Base-by-base conservation (phyloP, 495 filamentous ascomycete genomes). In the Terfezia boudieri region DNA sequence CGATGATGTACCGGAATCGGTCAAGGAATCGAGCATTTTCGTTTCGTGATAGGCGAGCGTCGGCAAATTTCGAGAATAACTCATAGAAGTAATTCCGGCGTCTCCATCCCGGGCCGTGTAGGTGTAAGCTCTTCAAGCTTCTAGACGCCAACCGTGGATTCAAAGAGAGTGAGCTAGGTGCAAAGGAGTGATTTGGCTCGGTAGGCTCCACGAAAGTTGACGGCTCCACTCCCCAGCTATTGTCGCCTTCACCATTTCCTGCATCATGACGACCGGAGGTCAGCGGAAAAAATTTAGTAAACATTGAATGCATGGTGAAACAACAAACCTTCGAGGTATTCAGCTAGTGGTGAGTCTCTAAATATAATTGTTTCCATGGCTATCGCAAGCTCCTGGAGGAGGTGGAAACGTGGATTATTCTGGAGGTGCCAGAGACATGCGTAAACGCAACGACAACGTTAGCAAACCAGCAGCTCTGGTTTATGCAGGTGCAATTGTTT, bases 1-100 rank as follows among this genome's bases (percentile, higher is more conserved):
- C 81, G 57, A 98, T 89, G 36, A 87, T 82, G 65, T 96, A 96
- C 23, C 90, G 83, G 55, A 96, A 95, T 60, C 89, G 83, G 71
- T 98, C 90, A 50, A 98, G 74, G 61, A 98, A 98, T 49, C 78
- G 76, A 57, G 81, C 73, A 62, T 90, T 94, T 58, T 94, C 86
- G 55, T 78, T 79, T 59, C 81, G 75, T 38, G 84, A 82, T 57
- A 95, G 75, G 53, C 81, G 78, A 46, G 84, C 82, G 59, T 85
- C 88, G 48, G 84, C 73, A 10, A 75, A 75, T 60, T 68, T 69
- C 52, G 61, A 63, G 55, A 63, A 62, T 46, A 64, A 54, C 53
- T 63, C 60, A 41, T 61, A 59, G 50, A 62, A 56, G 41, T 52
- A 53, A 16, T 62, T 54, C 48, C 52, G 54, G 50, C 55, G 55